Percentiles rank a stretch among this genome's conserved stretches.
Conservation (phyloP, 768 basidiomycete species). For the Boletellus emodensis region DNA sequence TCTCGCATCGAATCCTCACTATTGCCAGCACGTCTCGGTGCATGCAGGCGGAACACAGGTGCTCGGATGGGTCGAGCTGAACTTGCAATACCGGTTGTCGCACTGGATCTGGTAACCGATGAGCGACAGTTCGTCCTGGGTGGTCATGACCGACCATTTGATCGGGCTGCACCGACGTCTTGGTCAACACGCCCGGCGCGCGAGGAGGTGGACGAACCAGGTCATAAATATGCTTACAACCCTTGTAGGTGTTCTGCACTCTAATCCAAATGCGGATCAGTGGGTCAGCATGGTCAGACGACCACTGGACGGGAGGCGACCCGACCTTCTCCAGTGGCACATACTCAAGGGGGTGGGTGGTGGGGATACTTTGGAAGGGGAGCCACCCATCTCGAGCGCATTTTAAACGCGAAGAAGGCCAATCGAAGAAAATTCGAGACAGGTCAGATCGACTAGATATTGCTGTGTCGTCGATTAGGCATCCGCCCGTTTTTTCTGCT, state of each 20-base stretch:
- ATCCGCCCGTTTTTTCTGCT: slow-evolving; percentile 19
- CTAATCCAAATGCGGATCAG: slow-evolving; percentile 33
- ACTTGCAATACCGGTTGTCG: slow-evolving; percentile 62
- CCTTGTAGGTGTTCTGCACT: slow-evolving; percentile 58
- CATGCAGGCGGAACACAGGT: slow-evolving; percentile 58
- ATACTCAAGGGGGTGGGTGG: slow-evolving; percentile 36
- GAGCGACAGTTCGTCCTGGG: slow-evolving; percentile 7
- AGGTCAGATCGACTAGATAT: slow-evolving; percentile 25
- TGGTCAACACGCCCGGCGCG: slow-evolving; percentile 9
- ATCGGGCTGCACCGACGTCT: slow-evolving; percentile 44
- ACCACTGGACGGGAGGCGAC: slow-evolving; percentile 7
- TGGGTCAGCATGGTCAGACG: slow-evolving; percentile 9
- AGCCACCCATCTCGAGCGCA: neutral
- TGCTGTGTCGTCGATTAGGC: slow-evolving; percentile 20
- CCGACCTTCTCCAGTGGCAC: slow-evolving; percentile 74
- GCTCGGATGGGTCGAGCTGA: slow-evolving; percentile 59
- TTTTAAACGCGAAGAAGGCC: slow-evolving; percentile 25
- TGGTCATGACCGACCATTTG: slow-evolving; percentile 43
- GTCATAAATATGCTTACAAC: slow-evolving; percentile 52
- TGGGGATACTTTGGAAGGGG: slow-evolving; percentile 3
- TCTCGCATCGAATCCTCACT: slow-evolving; percentile 44
- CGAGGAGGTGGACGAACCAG: slow-evolving; percentile 36
- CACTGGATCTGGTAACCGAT: slow-evolving; percentile 53
- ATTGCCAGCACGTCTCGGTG: slow-evolving; percentile 67
- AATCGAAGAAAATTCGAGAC: slow-evolving; percentile 17